phyloP scores from a whole-genome alignment of 2,329 filamentous ascomycete species.

The Pseudocercospora crystallina region DNA sequence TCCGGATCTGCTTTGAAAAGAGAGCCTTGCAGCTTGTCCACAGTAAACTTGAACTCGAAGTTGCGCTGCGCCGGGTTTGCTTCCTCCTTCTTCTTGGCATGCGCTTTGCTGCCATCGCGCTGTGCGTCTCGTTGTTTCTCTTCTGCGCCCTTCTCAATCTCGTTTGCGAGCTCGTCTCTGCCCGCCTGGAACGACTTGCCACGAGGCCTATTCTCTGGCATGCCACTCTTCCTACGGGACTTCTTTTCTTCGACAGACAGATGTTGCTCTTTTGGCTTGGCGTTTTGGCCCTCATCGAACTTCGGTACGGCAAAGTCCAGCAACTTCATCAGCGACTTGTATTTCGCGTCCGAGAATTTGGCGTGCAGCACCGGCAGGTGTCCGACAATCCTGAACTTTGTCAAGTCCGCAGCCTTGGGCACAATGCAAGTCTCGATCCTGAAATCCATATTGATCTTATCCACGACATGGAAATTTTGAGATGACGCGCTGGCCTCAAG shows the following conservation, averaged over 20 bases:
- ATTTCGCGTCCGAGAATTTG: slow-evolving; percentile 89
- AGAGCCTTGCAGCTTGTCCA: slow-evolving; percentile 90
- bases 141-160: slow-evolving; percentile 56
- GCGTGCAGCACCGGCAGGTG: slow-evolving; percentile 90
- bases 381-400: slow-evolving; percentile 86
- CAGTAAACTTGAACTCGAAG: slow-evolving; percentile 95
- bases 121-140: slow-evolving; percentile 51
- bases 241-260: slow-evolving; percentile 38
- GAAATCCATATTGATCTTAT: slow-evolving; percentile 97
- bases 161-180: slow-evolving; percentile 74
- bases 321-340: slow-evolving; percentile 93
- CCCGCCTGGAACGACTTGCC: slow-evolving; percentile 71
- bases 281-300: slow-evolving; percentile 51
- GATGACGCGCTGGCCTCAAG: slow-evolving; percentile 64
- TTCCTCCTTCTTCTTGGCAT: slow-evolving; percentile 42
- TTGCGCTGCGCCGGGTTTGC: slow-evolving; percentile 77
- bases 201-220: slow-evolving; percentile 50
- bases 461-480: slow-evolving; percentile 82
- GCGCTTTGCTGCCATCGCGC: slow-evolving; percentile 45
- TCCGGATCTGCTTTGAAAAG: slow-evolving; percentile 84
- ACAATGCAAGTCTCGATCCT: slow-evolving; percentile 94
- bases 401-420: slow-evolving; percentile 91
- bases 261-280: slow-evolving; percentile 30
- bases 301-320: slow-evolving; percentile 94
- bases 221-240: slow-evolving; percentile 35